Conservation (phyloP, 2,329 filamentous ascomycete genomes). For the Sporothrix mexicana region DNA sequence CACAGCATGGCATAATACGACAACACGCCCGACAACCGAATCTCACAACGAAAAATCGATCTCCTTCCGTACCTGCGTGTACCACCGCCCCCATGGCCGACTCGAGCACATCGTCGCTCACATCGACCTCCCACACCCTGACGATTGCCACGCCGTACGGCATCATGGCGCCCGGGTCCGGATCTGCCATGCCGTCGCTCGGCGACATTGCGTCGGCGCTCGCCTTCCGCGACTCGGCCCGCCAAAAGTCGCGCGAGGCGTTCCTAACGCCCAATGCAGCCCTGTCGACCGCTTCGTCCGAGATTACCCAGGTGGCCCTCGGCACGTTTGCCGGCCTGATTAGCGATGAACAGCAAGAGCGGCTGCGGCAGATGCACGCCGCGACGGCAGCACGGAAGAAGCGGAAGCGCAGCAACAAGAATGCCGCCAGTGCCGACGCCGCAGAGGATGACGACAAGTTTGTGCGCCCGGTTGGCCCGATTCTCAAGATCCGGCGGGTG, state of each 20-base stretch:
- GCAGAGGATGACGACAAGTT: constrained; percentile 66
- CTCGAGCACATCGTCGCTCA: constrained; percentile 62
- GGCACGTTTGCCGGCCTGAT: constrained; percentile 78
- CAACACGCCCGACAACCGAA: neutral
- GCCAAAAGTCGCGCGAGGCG: constrained; percentile 66
- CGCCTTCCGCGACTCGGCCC: constrained; percentile 62
- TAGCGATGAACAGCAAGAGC: constrained; percentile 72
- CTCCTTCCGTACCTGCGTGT: neutral
- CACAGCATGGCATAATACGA: constrained; percentile 19
- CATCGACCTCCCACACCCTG: constrained; percentile 67
- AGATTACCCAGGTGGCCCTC: constrained; percentile 78
- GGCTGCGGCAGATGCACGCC: constrained; percentile 55
- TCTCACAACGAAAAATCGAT: neutral
- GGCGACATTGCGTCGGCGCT: constrained; percentile 48
- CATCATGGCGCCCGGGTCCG: constrained; percentile 41
- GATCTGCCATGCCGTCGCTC: constrained; percentile 37
- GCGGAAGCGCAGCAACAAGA: constrained; percentile 63
- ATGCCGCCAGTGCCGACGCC: neutral
- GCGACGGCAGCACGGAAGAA: constrained; percentile 68
- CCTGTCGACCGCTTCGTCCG: constrained; percentile 72
- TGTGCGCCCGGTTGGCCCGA: constrained; percentile 67
- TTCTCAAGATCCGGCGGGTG: constrained; percentile 79
- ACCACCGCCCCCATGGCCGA: constrained; percentile 41
- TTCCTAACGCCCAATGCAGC: constrained; percentile 77
- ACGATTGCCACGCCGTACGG: constrained; percentile 31